Conservation (phyloP, 805 yeast species). For the Candida dendrica region DNA sequence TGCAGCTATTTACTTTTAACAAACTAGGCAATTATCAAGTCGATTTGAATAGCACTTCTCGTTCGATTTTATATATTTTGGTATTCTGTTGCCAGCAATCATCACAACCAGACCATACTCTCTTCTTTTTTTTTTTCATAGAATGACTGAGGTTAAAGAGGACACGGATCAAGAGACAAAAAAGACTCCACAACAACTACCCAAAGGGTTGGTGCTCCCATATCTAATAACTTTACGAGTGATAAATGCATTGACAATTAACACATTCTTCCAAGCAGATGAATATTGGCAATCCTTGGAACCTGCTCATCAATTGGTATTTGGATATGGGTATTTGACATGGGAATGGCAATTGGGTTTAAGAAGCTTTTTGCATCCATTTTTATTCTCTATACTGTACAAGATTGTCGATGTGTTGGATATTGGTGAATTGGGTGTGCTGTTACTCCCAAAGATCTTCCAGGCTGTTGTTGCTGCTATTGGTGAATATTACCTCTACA, state of each 20-base stretch:
- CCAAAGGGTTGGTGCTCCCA: constrained; percentile 15
- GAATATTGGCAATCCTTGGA: constrained; percentile 91
- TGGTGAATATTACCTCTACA: constrained; percentile 59
- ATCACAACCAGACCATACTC: no score
- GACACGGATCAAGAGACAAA: neutral
- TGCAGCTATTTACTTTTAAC: no score
- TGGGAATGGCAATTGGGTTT: constrained; percentile 91
- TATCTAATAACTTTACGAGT: constrained; percentile 39
- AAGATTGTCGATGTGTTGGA: constrained; percentile 24
- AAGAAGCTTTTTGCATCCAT: constrained; percentile 76
- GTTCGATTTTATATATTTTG: no score
- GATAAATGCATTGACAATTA: constrained; percentile 53
- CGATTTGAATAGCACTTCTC: no score
- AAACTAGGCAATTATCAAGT: no score
- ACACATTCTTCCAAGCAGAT: constrained; percentile 91
- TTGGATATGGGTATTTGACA: constrained; percentile 75
- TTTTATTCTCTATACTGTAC: constrained; percentile 49
- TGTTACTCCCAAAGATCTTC: constrained; percentile 53
- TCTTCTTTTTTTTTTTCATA: no score
- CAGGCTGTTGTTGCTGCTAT: constrained; percentile 65
- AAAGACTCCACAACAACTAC: constrained; percentile 7
- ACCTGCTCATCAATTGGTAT: constrained; percentile 75
- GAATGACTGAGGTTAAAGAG: no score
- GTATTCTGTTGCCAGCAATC: no score
- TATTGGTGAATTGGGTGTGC: constrained; percentile 32